These are phyloP conservation scores for Sherardia arvensis DNA, from an alignment of 257 asterid species.

Conservation along the genomic window DNA sequence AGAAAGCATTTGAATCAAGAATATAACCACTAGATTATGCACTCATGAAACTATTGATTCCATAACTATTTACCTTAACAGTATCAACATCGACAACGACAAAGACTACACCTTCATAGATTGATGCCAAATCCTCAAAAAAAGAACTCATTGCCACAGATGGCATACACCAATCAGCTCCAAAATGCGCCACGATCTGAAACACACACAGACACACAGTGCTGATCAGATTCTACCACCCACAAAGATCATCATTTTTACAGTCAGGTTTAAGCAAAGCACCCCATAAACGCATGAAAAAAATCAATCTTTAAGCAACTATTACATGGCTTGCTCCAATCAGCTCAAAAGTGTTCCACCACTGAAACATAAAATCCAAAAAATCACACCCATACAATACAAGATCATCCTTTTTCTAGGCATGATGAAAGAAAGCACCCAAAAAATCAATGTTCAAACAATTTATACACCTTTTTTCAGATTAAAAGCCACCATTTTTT, in stretches of 20 bases:
- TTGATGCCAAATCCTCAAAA: constrained; percentile 26
- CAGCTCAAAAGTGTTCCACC: background rate
- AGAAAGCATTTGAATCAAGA: background rate
- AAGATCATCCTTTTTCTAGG: background rate
- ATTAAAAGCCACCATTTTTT: too few species aligned
- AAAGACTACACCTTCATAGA: constrained; percentile 16
- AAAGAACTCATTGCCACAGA: constrained; percentile 31
- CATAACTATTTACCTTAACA: constrained; percentile 17
- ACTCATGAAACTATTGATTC: background rate
- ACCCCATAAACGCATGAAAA: background rate
- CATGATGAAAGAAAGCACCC: background rate
- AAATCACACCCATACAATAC: background rate
- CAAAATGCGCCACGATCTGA: constrained; percentile 29
- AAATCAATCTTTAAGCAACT: background rate
- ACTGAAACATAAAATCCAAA: background rate
- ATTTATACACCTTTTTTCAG: too few species aligned
- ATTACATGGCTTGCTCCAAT: background rate
- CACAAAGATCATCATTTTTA: background rate
- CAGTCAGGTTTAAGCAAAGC: background rate
- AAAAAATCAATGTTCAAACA: too few species aligned
- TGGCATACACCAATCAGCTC: constrained; percentile 36
- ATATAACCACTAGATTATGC: background rate
- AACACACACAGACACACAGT: background rate
- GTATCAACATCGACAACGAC: constrained; percentile 33
- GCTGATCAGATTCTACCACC: background rate